These are phyloP conservation scores for Allomyces macrogynus DNA, from an alignment of 192 early-diverging fungal genomes.

Conservation along the genomic window DNA sequence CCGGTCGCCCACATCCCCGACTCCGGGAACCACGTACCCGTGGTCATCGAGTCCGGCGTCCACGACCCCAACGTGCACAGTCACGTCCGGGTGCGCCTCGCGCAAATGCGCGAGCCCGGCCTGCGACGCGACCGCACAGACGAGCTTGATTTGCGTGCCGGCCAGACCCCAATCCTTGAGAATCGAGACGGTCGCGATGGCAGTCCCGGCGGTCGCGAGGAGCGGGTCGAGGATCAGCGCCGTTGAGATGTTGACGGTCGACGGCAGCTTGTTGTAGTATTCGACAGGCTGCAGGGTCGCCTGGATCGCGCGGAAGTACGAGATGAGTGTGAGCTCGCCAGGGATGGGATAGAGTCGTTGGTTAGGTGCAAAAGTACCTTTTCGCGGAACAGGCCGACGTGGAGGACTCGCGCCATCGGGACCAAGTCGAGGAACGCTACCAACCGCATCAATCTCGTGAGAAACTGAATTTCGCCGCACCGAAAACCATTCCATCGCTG, in stretches of 20 bases:
- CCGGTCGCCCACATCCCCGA: conserved; percentile 51
- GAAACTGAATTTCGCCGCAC: too few relatives aligned
- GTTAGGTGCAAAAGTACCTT: conserved; percentile 13
- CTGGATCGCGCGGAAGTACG: conserved; percentile 13
- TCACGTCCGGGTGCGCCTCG: conserved; percentile 27
- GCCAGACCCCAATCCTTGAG: conserved; percentile 58
- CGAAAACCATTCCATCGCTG: too few relatives aligned
- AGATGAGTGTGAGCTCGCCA: too few relatives aligned
- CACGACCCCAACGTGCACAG: conserved; percentile 28
- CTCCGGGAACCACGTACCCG: conserved; percentile 24
- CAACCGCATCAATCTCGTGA: background rate
- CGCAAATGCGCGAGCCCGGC: conserved; percentile 13
- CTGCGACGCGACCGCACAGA: conserved; percentile 33
- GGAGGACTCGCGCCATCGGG: conserved; percentile 48
- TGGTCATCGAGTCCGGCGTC: conserved; percentile 31
- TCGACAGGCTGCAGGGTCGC: conserved; percentile 66
- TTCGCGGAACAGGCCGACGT: conserved; percentile 64
- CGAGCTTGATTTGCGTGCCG: conserved; percentile 38
- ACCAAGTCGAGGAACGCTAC: conserved; percentile 34
- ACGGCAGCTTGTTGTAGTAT: conserved; percentile 78
- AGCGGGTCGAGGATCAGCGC: conserved; percentile 64
- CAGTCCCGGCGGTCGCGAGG: conserved; percentile 65
- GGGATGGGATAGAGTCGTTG: too few relatives aligned
- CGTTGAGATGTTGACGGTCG: conserved; percentile 37
- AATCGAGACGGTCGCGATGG: conserved; percentile 53